Base-by-base conservation (phyloP, 2,329 filamentous ascomycete species). In the Cercospora zeae-maydis region DNA sequence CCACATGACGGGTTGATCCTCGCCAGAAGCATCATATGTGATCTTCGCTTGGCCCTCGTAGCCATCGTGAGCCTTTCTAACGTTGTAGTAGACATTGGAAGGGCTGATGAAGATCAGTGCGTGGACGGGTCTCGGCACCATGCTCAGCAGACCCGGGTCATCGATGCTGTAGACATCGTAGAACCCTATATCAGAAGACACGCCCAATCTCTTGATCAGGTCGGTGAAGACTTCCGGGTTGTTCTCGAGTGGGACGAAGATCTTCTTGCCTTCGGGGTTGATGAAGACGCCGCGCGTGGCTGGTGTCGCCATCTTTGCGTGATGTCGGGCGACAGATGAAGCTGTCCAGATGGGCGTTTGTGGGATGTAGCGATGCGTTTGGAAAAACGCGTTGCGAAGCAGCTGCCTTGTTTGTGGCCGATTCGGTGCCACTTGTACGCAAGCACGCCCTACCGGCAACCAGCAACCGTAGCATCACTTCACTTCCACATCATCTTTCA, bases 51-150 rank as follows among this genome's bases (percentile, higher is more conserved):
- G 61, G 51, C 76, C 78, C 30, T 74, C 71, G 16, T 59, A 59
- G 3, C 73, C 74, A 63, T 79, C 76, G 67, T 83, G 77, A 11
- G 71, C 66, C n/a, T 72, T 73, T 45, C 82, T 80, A 13, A 76
- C 73, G 53, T 73, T 70, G 63, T 76, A 64, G 66, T 77, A 81
- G 56, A 80, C 75, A 56, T 67, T 57, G 14, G 74, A 72, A 1
- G 82, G 82, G 16, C 80, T 80, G 67, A 84, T 83, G 71, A 85
- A 79, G 56, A 86, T 78, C 7, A 86, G 72, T 7, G 82, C 83
- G 65, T 80, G 78, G n/a, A 77, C 79, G 0, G 84, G 84, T 7
- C 83, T 79, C 0, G 83, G 82, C 52, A 85, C 78, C 62, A 81
- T 74, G 13, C 78, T 74, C 45, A 84, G 75, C 24, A 82, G 72